These are phyloP conservation scores for Davidsoniella australis DNA, from an alignment of 2,329 filamentous ascomycete genomes.

Conservation along the genomic window DNA sequence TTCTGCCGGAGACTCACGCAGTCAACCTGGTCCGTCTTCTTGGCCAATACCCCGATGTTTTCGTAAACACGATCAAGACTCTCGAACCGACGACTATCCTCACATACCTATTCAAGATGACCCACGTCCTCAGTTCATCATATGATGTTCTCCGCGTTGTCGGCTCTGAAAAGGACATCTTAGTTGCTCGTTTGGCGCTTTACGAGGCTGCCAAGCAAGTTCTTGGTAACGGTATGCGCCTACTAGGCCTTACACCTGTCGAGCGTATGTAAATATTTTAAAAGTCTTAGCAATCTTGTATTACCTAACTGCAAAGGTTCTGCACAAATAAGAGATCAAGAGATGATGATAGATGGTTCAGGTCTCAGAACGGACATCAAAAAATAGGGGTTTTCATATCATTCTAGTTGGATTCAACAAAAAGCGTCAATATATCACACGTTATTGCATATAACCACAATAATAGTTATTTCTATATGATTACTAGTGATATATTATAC, in stretches of 20 bases:
- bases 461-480: too few species aligned
- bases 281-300: neutral
- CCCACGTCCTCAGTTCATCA: slow-evolving; percentile 59
- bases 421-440: too few species aligned
- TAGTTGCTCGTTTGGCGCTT: slow-evolving; percentile 56
- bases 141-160: slow-evolving; percentile 72
- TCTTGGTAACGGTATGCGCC: slow-evolving; percentile 64
- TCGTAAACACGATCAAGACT: slow-evolving; percentile 70
- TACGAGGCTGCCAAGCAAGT: slow-evolving; percentile 63
- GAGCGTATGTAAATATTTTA: slow-evolving; percentile 24
- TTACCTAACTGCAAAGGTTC: neutral
- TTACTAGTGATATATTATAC: too few species aligned
- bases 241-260: slow-evolving; percentile 64
- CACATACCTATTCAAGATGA: slow-evolving; percentile 74
- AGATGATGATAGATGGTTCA: neutral
- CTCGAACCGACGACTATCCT: slow-evolving; percentile 48
- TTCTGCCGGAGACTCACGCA: slow-evolving; percentile 57
- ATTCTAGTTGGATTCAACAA: too few species aligned
- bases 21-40: slow-evolving; percentile 57
- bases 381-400: neutral
- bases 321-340: neutral
- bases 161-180: slow-evolving; percentile 56
- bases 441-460: too few species aligned
- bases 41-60: slow-evolving; percentile 72
- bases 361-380: slow-evolving; percentile 1